A percentile compares a stretch with the other conserved stretches of the same genome.
Conservation (phyloP, 164 flowering plant species). For the Kingdonia uniflora region DNA sequence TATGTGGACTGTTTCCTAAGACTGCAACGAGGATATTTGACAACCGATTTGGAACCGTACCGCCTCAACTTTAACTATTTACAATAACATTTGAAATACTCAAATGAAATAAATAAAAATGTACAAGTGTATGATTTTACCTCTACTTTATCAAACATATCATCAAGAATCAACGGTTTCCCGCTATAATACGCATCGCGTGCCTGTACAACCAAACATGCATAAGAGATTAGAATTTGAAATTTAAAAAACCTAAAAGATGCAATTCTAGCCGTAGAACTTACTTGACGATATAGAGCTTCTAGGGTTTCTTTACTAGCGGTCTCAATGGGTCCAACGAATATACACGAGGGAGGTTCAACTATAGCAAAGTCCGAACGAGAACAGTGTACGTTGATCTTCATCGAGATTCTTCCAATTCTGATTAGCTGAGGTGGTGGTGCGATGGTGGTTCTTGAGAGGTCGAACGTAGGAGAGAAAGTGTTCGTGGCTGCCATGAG, state of each 20-base stretch:
- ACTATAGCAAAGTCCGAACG: conserved; percentile 17
- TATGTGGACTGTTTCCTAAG: conserved; percentile 70
- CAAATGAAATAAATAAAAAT: background rate
- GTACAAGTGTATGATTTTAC: conserved; percentile 19
- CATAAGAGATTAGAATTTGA: background rate
- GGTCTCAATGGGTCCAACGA: conserved; percentile 80
- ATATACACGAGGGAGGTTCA: conserved; percentile 83
- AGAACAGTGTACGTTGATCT: conserved; percentile 9
- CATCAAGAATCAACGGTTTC: conserved; percentile 78
- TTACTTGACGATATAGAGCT: conserved; percentile 82
- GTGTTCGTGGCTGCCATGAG: conserved; percentile 48
- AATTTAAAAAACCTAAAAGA: too few species aligned
- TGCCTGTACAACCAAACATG: conserved; percentile 34
- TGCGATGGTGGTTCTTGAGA: conserved; percentile 12
- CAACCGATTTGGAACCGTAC: conserved; percentile 87
- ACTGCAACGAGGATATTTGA: conserved; percentile 96
- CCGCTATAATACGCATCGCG: conserved; percentile 89
- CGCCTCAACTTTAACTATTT: conserved; percentile 67
- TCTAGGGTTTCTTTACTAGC: conserved; percentile 81
- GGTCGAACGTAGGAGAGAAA: conserved; percentile 27
- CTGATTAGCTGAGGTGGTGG: conserved; percentile 6
- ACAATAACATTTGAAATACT: background rate
- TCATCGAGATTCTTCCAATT: conserved; percentile 25
- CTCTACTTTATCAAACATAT: conserved; percentile 97
- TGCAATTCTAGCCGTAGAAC: too few species aligned